Evolutionary conservation across 306 rosid species (phyloP).

Genomic region (Quercus bicolor): DNA sequence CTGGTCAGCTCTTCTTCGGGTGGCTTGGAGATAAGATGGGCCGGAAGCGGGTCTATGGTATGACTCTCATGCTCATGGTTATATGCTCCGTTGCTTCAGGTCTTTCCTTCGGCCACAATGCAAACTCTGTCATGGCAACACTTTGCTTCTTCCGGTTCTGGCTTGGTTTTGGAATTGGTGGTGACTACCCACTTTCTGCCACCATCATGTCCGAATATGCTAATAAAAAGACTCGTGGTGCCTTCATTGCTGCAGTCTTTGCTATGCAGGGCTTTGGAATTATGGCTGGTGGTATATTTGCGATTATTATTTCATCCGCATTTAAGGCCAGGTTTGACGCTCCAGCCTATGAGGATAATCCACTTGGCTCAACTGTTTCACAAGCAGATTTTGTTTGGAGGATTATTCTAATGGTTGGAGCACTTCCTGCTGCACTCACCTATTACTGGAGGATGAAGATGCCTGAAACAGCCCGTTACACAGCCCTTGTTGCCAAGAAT

Average conservation of each 20-base stretch:
- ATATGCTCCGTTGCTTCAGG: constrained; percentile 63
- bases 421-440: constrained; percentile 63
- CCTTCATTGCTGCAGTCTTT: constrained; percentile 75
- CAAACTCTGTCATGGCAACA: constrained; percentile 57
- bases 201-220: constrained; percentile 83
- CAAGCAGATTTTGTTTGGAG: constrained; percentile 72
- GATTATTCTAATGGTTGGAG: constrained; percentile 63
- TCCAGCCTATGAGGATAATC: constrained; percentile 39
- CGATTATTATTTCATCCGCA: constrained; percentile 32
- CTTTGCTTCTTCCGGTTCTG: constrained; percentile 76
- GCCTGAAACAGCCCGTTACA: constrained; percentile 84
- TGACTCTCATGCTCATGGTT: constrained; percentile 71
- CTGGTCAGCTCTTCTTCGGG: constrained; percentile 81
- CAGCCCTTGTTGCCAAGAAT: constrained; percentile 67
- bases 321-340: constrained; percentile 43
- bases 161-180: constrained; percentile 84
- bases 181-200: constrained; percentile 80
- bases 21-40: constrained; percentile 84
- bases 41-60: constrained; percentile 62
- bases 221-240: constrained; percentile 73
- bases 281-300: constrained; percentile 62
- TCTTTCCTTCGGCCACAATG: constrained; percentile 52
- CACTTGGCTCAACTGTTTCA: constrained; percentile 49
- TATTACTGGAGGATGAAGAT: constrained; percentile 63
- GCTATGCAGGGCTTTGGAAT: constrained; percentile 91